A percentile compares a stretch with the other conserved stretches of the same genome.
Conservation (phyloP, 1,139 yeast genomes). For the Williopsis jadinii region DNA sequence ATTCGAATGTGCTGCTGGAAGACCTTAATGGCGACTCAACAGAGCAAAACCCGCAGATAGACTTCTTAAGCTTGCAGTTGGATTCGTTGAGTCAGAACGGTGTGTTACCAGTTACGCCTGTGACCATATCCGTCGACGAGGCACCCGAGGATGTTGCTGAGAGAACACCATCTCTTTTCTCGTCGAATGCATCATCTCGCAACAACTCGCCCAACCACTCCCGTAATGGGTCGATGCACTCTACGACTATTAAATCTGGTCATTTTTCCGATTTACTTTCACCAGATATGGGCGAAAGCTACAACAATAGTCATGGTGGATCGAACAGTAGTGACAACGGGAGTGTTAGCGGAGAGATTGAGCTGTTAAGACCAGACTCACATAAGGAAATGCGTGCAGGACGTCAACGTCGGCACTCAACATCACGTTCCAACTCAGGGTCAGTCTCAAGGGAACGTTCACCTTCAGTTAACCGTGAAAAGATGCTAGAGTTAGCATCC, state of each 20-base stretch:
- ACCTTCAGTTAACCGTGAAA: conserved; percentile 38
- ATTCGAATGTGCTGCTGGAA: conserved; percentile 1
- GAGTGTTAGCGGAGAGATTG: not conserved
- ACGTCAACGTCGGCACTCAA: conserved; percentile 18
- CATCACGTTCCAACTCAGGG: conserved; percentile 13
- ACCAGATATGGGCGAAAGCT: not conserved
- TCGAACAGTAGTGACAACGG: conserved; percentile 3
- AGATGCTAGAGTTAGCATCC: conserved; percentile 57
- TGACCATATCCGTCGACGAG: conserved; percentile 17
- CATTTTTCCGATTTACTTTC: conserved; percentile 8
- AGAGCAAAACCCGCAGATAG: conserved; percentile 2
- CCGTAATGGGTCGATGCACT: conserved; percentile 12
- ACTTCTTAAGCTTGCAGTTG: conserved; percentile 9
- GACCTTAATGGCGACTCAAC: conserved; percentile 2
- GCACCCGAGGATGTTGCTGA: conserved; percentile 11
- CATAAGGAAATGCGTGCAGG: conserved; percentile 18
- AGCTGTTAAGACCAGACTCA: conserved; percentile 12
- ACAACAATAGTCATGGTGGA: not conserved
- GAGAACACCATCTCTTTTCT: conserved; percentile 18
- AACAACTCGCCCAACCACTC: conserved; percentile 18
- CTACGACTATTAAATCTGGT: conserved; percentile 16
- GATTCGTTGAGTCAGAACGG: conserved; percentile 9
- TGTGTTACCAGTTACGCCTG: too few relatives aligned
- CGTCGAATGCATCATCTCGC: conserved; percentile 19
- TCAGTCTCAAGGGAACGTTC: conserved; percentile 25